These are phyloP conservation scores for Exophiala spinifera DNA, from an alignment of 2,329 filamentous ascomycete species.

Conservation along the genomic window DNA sequence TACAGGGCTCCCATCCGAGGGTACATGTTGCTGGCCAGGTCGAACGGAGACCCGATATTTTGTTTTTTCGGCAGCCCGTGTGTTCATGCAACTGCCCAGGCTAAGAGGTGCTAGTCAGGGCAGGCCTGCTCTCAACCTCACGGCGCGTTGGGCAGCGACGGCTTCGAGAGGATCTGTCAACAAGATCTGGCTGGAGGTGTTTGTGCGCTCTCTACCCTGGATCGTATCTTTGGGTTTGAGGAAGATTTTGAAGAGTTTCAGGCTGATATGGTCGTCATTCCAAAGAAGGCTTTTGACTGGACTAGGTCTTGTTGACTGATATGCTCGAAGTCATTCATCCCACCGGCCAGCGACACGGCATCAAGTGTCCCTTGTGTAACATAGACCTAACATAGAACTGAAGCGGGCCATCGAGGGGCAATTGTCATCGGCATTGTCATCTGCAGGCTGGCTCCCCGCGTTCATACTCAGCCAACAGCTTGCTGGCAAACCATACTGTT, in stretches of 20 bases:
- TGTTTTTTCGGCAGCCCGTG: constrained; percentile 2
- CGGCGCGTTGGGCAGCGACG: constrained; percentile 20
- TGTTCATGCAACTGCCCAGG: constrained; percentile 4
- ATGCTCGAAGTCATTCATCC: too few relatives aligned
- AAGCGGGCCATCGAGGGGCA: background rate
- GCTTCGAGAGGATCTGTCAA: background rate
- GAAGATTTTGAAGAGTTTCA: background rate
- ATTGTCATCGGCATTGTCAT: background rate
- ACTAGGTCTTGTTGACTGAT: background rate
- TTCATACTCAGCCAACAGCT: constrained; percentile 9
- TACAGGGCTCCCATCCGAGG: background rate
- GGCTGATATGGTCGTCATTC: background rate
- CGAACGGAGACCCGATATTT: background rate
- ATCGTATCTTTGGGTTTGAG: background rate
- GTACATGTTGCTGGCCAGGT: background rate
- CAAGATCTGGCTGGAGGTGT: background rate
- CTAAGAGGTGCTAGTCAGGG: constrained; percentile 21
- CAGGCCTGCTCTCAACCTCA: constrained; percentile 9
- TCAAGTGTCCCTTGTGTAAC: background rate
- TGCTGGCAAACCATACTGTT: constrained; percentile 3
- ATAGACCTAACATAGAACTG: background rate
- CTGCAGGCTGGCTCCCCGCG: constrained; percentile 19
- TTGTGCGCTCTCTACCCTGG: background rate
- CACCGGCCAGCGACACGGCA: too few relatives aligned
- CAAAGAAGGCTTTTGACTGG: background rate